Percentiles rank a stretch among this genome's conserved stretches.
phyloP scores from a whole-genome alignment of 345 rosid species.

The Eucalyptus caleyi region DNA sequence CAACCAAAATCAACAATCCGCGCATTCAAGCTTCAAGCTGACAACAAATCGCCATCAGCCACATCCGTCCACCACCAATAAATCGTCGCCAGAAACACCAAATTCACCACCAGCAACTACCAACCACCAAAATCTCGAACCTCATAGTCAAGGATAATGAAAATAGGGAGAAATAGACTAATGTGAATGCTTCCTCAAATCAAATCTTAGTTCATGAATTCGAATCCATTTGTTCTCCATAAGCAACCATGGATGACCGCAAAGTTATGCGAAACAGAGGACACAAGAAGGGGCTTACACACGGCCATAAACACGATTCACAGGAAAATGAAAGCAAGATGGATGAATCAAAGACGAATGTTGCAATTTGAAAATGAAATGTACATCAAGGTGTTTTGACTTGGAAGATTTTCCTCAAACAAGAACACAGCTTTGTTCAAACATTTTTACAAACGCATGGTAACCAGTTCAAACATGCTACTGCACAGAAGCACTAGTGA shows the following conservation, averaged over 20 bases:
- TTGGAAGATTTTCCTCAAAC: background rate
- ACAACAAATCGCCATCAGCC: too few relatives aligned
- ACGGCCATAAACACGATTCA: background rate
- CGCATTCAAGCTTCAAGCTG: too few relatives aligned
- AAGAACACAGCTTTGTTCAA: background rate
- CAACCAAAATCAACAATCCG: too few relatives aligned
- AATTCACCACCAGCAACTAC: too few relatives aligned
- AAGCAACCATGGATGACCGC: background rate
- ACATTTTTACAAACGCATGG: background rate
- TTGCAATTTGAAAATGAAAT: too few relatives aligned
- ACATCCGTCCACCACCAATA: too few relatives aligned
- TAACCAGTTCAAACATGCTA: background rate
- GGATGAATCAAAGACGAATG: too few relatives aligned
- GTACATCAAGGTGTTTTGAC: background rate
- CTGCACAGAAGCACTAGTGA: background rate
- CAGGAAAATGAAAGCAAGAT: background rate
- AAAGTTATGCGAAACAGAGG: too few relatives aligned
- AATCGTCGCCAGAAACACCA: too few relatives aligned
- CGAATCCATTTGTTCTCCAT: background rate
- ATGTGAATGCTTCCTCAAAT: background rate
- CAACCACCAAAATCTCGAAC: too few relatives aligned
- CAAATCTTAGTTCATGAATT: background rate
- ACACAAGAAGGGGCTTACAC: too few relatives aligned
- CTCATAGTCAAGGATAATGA: background rate
- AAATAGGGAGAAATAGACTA: background rate